A percentile compares a stretch with the other conserved stretches of the same genome.
phyloP scores from a whole-genome alignment of 1,284 basidiomycete genomes.

The Papiliotrema flavescens region DNA sequence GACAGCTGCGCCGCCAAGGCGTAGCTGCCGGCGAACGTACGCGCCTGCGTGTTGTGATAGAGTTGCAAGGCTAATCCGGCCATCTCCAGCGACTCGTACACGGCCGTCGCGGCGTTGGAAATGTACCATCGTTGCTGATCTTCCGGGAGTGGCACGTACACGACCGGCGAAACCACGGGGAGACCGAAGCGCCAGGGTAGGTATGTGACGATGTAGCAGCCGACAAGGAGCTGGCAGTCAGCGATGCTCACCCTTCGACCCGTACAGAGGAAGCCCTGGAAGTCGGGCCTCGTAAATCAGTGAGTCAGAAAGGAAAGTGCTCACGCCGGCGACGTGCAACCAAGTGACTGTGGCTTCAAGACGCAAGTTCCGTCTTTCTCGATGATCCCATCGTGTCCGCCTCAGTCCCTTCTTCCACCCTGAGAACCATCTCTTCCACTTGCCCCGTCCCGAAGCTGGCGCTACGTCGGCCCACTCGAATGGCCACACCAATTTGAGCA shows the following conservation, averaged over 20 bases:
- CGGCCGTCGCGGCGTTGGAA: background rate
- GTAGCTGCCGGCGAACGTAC: constrained; percentile 18
- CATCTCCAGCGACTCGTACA: background rate
- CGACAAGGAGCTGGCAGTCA: background rate
- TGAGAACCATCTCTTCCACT: background rate
- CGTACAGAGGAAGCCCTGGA: too few relatives aligned
- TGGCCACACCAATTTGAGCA: constrained; percentile 8
- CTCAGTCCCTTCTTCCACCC: background rate
- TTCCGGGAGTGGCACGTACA: background rate
- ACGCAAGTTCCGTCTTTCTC: background rate
- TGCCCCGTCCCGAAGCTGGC: background rate
- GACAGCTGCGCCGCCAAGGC: constrained; percentile 10
- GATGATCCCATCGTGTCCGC: background rate
- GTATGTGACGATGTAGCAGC: background rate
- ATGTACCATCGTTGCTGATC: background rate
- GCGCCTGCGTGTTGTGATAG: constrained; percentile 5
- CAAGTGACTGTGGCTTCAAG: background rate
- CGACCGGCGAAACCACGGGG: background rate
- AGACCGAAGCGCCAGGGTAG: background rate
- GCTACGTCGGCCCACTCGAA: constrained; percentile 6
- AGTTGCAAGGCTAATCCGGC: constrained; percentile 5
- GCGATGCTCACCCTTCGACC: background rate
- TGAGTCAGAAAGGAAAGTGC: too few relatives aligned
- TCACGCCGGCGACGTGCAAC: background rate
- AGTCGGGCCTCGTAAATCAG: too few relatives aligned